A percentile compares a stretch with the other conserved stretches of the same genome.
phyloP scores from a whole-genome alignment of 2,329 filamentous ascomycete genomes.

The Fonsecaea pugnacius region DNA sequence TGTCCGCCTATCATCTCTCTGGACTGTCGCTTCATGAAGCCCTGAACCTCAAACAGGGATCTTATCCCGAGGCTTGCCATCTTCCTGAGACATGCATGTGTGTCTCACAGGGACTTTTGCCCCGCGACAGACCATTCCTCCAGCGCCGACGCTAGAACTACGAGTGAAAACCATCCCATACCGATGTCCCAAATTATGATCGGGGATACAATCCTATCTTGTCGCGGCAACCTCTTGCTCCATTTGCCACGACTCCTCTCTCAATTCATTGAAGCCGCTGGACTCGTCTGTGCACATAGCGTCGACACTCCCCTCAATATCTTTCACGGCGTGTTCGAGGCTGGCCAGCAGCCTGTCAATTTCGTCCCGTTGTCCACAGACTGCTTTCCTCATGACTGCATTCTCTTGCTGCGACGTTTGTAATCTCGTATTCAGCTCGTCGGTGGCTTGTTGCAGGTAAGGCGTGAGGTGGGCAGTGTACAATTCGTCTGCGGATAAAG shows the following conservation, averaged over 20 bases:
- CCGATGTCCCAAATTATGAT: conserved; percentile 2
- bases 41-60: not conserved
- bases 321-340: conserved; percentile 61
- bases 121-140: conserved; percentile 6
- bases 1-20: not conserved
- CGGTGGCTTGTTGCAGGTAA: conserved; percentile 57
- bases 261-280: conserved; percentile 41
- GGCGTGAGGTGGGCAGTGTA: conserved; percentile 64
- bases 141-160: conserved; percentile 31
- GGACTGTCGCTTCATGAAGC: conserved; percentile 2
- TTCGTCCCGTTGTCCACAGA: conserved; percentile 60
- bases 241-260: conserved; percentile 50
- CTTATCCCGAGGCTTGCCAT: not conserved
- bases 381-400: conserved; percentile 54
- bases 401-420: conserved; percentile 58
- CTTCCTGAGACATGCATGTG: not conserved
- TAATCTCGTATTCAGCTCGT: conserved; percentile 56
- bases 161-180: conserved; percentile 11
- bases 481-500: conserved; percentile 59
- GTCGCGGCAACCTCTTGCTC: conserved; percentile 47
- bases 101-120: not conserved
- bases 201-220: conserved; percentile 14
- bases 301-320: conserved; percentile 58
- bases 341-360: conserved; percentile 60
- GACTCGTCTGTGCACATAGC: conserved; percentile 46